Percentiles rank a stretch among this genome's conserved stretches.
Conservation (phyloP, 495 filamentous ascomycete genomes). For the Baudoinia panamericana region DNA sequence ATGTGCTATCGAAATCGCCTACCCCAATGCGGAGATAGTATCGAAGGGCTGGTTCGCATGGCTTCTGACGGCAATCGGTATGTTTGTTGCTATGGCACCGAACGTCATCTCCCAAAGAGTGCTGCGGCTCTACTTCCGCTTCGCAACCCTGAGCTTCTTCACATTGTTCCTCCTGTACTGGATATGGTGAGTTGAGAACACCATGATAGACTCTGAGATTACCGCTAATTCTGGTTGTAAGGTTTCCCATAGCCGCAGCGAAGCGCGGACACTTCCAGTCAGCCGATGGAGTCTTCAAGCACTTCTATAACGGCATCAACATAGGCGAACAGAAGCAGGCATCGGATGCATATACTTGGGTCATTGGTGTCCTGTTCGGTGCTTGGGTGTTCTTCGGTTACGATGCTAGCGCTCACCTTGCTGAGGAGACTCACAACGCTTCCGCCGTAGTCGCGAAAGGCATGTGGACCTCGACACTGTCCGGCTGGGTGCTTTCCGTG, state of each 20-base stretch:
- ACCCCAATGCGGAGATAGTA: constrained; percentile 23
- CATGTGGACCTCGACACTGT: constrained; percentile 28
- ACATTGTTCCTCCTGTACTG: constrained; percentile 5
- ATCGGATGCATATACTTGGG: constrained; percentile 2
- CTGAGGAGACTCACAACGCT: constrained; percentile 20
- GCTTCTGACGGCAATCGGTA: constrained; percentile 25
- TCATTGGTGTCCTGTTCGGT: constrained; percentile 6
- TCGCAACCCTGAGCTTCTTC: constrained; percentile 4
- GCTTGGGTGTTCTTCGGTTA: constrained; percentile 12
- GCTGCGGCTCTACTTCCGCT: constrained; percentile 5
- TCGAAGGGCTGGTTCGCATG: constrained; percentile 27
- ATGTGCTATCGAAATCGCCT: constrained; percentile 26
- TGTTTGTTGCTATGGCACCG: constrained; percentile 26
- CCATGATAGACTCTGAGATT: neutral
- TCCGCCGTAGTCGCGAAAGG: constrained; percentile 23
- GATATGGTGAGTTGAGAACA: constrained; percentile 4
- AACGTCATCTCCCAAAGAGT: constrained; percentile 24
- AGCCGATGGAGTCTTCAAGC: constrained; percentile 1
- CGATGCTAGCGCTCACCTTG: constrained; percentile 17
- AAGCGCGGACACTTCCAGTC: constrained; percentile 3
- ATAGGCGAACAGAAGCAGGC: constrained; percentile 1
- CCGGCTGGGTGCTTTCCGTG: constrained; percentile 25
- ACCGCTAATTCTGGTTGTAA: no score
- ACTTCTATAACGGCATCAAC: constrained; percentile 12
- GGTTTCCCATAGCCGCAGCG: constrained; percentile 3